These are phyloP conservation scores for Mortierella claussenii DNA, from an alignment of 192 early-diverging fungal species.

Conservation along the genomic window DNA sequence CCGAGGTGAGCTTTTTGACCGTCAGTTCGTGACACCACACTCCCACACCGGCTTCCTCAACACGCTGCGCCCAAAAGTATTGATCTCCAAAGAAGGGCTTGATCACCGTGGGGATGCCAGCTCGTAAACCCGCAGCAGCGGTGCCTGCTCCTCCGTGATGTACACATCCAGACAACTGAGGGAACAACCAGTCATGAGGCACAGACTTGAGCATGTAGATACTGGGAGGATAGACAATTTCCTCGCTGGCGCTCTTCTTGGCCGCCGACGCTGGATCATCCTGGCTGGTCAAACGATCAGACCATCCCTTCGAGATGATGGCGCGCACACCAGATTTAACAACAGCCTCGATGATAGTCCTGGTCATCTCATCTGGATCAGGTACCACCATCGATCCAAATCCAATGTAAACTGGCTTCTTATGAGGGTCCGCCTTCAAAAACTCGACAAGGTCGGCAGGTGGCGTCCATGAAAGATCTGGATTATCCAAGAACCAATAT, in stretches of 20 bases:
- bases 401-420: conserved; percentile 76
- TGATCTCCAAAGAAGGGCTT: conserved; percentile 79
- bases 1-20: conserved; percentile 60
- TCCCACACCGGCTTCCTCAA: conserved; percentile 74
- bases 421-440: conserved; percentile 55
- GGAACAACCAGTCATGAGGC: conserved; percentile 86
- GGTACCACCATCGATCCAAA: conserved; percentile 82
- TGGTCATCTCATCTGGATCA: conserved; percentile 72
- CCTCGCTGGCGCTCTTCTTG: conserved; percentile 36
- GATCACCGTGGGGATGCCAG: conserved; percentile 76
- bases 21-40: conserved; percentile 66
- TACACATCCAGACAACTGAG: conserved; percentile 67
- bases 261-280: conserved; percentile 14
- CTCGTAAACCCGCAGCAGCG: conserved; percentile 76
- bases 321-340: conserved; percentile 69
- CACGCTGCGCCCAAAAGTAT: conserved; percentile 77
- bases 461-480: conserved; percentile 68
- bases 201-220: conserved; percentile 69
- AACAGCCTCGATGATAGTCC: conserved; percentile 71
- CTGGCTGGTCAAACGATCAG: conserved; percentile 56
- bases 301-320: conserved; percentile 82
- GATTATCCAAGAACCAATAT: conserved; percentile 80
- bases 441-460: conserved; percentile 65
- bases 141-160: conserved; percentile 88
- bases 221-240: conserved; percentile 56